Percentiles rank a stretch among this genome's conserved stretches.
Evolutionary conservation across 805 yeast species (phyloP).

Genomic region (Tetrapisispora namnaoensis): DNA sequence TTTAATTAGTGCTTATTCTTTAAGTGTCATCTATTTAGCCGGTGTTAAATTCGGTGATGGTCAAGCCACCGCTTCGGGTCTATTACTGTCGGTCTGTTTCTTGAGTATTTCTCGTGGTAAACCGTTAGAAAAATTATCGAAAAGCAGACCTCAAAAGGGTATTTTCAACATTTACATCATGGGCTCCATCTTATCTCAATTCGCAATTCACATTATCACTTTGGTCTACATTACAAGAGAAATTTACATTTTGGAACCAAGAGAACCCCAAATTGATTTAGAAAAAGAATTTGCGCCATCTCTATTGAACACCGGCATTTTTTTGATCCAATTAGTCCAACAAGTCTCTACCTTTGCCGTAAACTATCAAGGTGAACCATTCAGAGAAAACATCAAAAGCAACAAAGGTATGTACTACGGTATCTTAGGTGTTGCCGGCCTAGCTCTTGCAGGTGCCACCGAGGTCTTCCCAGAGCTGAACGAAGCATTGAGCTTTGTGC

Average conservation of each 20-base stretch:
- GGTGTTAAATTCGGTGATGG: conserved; percentile 98
- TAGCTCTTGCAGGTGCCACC: conserved; percentile 86
- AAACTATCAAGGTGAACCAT: conserved; percentile 94
- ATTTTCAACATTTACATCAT: conserved; percentile 90
- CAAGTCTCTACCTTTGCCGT: conserved; percentile 97
- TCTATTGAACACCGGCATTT: conserved; percentile 89
- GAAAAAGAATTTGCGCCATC: conserved; percentile 87
- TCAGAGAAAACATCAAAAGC: conserved; percentile 80
- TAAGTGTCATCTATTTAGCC: conserved; percentile 87
- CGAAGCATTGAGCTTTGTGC: conserved; percentile 84
- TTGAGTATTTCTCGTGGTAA: conserved; percentile 89
- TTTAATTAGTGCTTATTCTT: conserved; percentile 90
- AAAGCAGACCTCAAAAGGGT: conserved; percentile 95
- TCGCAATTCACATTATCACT: conserved; percentile 81
- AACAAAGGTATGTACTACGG: conserved; percentile 98
- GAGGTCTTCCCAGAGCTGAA: conserved; percentile 92
- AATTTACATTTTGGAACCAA: conserved; percentile 83
- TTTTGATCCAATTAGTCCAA: conserved; percentile 86
- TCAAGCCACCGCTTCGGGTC: conserved; percentile 94
- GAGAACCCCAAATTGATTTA: conserved; percentile 80
- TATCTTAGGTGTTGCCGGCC: conserved; percentile 75
- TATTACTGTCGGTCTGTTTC: conserved; percentile 87
- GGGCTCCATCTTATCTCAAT: conserved; percentile 96
- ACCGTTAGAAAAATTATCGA: conserved; percentile 79
- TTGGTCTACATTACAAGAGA: conserved; percentile 75